Conservation (phyloP, 2,329 filamentous ascomycete species). For the Paraphaeosphaeria minitans region DNA sequence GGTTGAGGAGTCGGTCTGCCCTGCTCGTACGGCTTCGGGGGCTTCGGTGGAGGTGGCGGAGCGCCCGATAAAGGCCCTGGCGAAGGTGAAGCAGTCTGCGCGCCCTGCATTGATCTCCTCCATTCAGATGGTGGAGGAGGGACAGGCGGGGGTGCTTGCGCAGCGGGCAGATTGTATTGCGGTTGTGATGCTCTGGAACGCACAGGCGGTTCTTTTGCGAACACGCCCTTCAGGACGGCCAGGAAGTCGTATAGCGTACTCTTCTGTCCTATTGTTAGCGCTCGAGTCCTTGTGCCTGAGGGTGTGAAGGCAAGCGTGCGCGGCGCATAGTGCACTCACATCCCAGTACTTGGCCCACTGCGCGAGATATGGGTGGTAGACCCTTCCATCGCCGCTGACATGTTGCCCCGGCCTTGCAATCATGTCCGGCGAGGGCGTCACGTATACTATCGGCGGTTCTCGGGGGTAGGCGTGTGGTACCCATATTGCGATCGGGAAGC, state of each 20-base stretch:
- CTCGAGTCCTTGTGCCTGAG: background rate
- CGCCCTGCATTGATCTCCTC: slow-evolving; percentile 39
- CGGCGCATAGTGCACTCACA: slow-evolving; percentile 60
- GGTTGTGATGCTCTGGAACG: slow-evolving; percentile 66
- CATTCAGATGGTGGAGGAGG: slow-evolving; percentile 72
- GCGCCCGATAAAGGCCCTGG: slow-evolving; percentile 33
- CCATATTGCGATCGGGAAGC: slow-evolving; percentile 93
- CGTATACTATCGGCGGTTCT: slow-evolving; percentile 84
- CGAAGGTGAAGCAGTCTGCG: slow-evolving; percentile 43
- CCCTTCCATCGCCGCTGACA: slow-evolving; percentile 87
- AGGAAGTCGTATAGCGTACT: slow-evolving; percentile 84
- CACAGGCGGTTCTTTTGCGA: slow-evolving; percentile 93
- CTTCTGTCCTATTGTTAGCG: slow-evolving; percentile 60
- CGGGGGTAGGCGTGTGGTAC: slow-evolving; percentile 87
- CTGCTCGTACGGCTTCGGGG: slow-evolving; percentile 51
- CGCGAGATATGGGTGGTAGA: slow-evolving; percentile 95
- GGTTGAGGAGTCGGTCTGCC: slow-evolving; percentile 29
- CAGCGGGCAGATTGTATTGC: slow-evolving; percentile 32
- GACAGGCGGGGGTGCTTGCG: slow-evolving; percentile 50
- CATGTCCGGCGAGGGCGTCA: slow-evolving; percentile 88
- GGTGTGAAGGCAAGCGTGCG: background rate
- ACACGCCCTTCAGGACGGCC: slow-evolving; percentile 80
- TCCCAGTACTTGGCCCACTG: slow-evolving; percentile 91
- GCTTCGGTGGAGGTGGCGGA: slow-evolving; percentile 52
- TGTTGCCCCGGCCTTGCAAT: slow-evolving; percentile 89